A percentile compares a stretch with the other conserved stretches of the same genome.
Evolutionary conservation across 2,329 filamentous ascomycete species (phyloP).

Genomic region (Aspergillus sp.): DNA sequence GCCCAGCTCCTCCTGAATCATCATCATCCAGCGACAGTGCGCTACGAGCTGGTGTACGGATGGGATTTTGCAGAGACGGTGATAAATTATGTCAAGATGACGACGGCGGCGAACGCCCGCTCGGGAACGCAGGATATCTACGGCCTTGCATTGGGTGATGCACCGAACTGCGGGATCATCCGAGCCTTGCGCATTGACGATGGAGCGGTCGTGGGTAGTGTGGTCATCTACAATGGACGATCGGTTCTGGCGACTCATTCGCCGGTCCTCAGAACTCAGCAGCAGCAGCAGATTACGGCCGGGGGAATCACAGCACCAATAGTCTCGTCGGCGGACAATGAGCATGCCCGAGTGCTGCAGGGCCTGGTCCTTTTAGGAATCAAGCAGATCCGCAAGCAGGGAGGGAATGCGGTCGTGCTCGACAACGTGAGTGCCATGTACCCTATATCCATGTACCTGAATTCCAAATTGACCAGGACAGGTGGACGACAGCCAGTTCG

Average conservation of each 20-base stretch:
- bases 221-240: conserved; percentile 67
- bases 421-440: conserved; percentile 60
- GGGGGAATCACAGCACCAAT: conserved; percentile 76
- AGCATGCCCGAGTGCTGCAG: conserved; percentile 65
- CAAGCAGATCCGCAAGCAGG: conserved; percentile 71
- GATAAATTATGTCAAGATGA: conserved; percentile 60
- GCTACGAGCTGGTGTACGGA: conserved; percentile 77
- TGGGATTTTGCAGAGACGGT: conserved; percentile 67
- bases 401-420: conserved; percentile 62
- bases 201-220: conserved; percentile 63
- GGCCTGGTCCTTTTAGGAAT: conserved; percentile 73
- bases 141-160: conserved; percentile 62
- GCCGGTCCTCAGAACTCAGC: conserved; percentile 55
- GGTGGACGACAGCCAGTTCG: conserved; percentile 65
- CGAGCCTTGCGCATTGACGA: conserved; percentile 65
- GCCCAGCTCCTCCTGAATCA: conserved; percentile 52
- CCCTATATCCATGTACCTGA: too few species aligned
- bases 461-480: conserved; percentile 22
- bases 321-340: conserved; percentile 58
- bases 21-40: conserved; percentile 53
- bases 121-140: conserved; percentile 75
- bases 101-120: conserved; percentile 49
- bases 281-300: conserved; percentile 36
- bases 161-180: conserved; percentile 69
- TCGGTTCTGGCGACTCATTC: conserved; percentile 62